Evolutionary conservation across 176 grass and related monocot species (phyloP), one percentile per base, ranked within the genome.

Genomic region (Oryza coarctata): DNA sequence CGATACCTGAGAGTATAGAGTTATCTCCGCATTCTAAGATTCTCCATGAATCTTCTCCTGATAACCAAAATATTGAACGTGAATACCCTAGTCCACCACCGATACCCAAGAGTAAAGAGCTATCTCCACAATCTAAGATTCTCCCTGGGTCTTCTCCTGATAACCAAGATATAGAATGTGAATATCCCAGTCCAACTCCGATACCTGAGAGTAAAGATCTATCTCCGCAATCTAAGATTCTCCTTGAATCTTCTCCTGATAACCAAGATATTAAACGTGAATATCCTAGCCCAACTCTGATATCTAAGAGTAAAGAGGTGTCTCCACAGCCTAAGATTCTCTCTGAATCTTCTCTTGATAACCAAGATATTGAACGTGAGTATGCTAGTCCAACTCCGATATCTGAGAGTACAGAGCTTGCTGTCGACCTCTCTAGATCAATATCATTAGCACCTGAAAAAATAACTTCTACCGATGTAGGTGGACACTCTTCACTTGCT

Each of bases 101-200:
- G 17, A 50, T 50, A 50, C 5, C 47, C 1, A 17, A 7, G 47
- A 50, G 47, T 20, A 7, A 50, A 50, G 47, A 50, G 47, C 47
- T 50, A 20, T 20, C 47, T 50, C 47, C 0, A 5, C 15, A 20
- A 17, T 50, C 47, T 50, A 50, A 50, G 47, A 50, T 50, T 50
- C 38, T n/a, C 27, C 71, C 4, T 43, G 38, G 50, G 12, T 50
- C 70, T 50, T 68, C 15, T 29, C 36, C 68, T 63, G 57, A 73
- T 82, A 32, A 82, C 33, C 81, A 18, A 67, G 39, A 75, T 65
- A 63, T 76, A 43, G 75, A 80, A 63, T 38, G 45, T 60, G 71
- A 69, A 57, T 71, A 31, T 76, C 71, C 89, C 67, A 66, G 81
- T 80, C 76, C 81, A 81, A 87, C 71, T 71, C 89, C 76, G n/a